Evolutionary conservation across 2,329 filamentous ascomycete species (phyloP), one percentile per base, ranked within the genome.

Genomic region (Diaporthe caulivora): DNA sequence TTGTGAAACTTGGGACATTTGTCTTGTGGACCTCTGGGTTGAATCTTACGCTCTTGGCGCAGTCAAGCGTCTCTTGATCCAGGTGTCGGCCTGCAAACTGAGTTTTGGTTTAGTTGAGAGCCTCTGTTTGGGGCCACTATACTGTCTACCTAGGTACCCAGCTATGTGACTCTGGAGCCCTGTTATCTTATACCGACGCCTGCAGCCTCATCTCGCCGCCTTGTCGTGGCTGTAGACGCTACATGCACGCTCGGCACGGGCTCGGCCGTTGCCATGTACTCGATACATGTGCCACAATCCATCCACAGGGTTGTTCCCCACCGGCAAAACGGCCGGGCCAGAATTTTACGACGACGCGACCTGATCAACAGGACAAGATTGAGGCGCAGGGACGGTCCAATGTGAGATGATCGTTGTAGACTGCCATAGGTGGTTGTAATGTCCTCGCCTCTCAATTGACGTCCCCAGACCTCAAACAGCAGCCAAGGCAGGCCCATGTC

Each of bases 311-410:
- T 13, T 15, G 18, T n/a, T 49, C 60, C 17, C 60, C 26, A 29
- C 60, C 44, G 21, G 42, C 44, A 51, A n/a, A 31, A 40, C 60
- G 13, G 42, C 34, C 60, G 21, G 60, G 34, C 70, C 72, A 51
- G 62, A 72, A 74, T 69, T 74, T 74, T 74, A 13, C 62, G 42
- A 68, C 64, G 31, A 40, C 26, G 55, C 47, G 65, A 58, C 34
- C 53, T 13, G n/a, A n/a, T n/a, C n/a, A n/a, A n/a, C 37, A 40
- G 37, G 37, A 40, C 34, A 34, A 34, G 34, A 34, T 34, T 34
- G 15, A 40, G 37, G 55, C n/a, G 31, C n/a, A 58, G 26, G 60
- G 26, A 13, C 60, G 42, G 29, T 31, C 29, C 24, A 9, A 17
- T 26, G 51, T 31, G 26, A 10, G 17, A 8, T 47, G 18, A 13